Conservation (phyloP, 2,329 filamentous ascomycete species). For the Ophiostoma sp. region DNA sequence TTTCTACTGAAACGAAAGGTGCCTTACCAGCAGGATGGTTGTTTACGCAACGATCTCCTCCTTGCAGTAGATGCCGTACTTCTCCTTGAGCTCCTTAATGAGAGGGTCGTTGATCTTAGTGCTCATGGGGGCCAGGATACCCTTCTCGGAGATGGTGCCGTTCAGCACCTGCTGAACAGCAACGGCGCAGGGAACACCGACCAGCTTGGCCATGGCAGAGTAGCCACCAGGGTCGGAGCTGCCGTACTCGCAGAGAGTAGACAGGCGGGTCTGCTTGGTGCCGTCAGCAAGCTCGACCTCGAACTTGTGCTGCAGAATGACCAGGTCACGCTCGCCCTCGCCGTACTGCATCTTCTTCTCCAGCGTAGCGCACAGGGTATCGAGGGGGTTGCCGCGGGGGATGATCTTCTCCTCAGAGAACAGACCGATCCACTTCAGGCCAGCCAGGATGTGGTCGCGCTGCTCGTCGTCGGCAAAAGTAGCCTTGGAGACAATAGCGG, state of each 20-base stretch:
- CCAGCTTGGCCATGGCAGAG: conserved; percentile 72
- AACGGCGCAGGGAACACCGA: conserved; percentile 60
- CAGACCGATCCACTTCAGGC: conserved; percentile 61
- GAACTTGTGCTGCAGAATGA: conserved; percentile 77
- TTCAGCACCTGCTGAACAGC: conserved; percentile 63
- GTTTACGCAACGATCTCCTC: conserved; percentile 24
- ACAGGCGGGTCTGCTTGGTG: conserved; percentile 67
- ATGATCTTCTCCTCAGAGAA: conserved; percentile 65
- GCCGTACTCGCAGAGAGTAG: conserved; percentile 78
- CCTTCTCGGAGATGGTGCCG: conserved; percentile 57
- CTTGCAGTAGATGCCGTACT: conserved; percentile 28
- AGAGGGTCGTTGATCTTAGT: conserved; percentile 60
- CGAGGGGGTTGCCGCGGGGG: conserved; percentile 72
- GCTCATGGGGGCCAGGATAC: conserved; percentile 63
- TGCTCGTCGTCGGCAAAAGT: conserved; percentile 64
- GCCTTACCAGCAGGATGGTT: background rate
- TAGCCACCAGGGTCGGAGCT: conserved; percentile 53
- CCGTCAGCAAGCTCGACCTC: conserved; percentile 79
- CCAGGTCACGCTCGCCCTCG: conserved; percentile 75
- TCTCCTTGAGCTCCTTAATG: conserved; percentile 68
- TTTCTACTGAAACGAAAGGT: background rate
- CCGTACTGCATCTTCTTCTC: conserved; percentile 90
- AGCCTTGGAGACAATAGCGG: conserved; percentile 69
- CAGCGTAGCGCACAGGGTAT: conserved; percentile 83
- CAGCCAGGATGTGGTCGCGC: conserved; percentile 57